Conservation (phyloP, 2,329 filamentous ascomycete species). For the Kalaharituber pfeilii region DNA sequence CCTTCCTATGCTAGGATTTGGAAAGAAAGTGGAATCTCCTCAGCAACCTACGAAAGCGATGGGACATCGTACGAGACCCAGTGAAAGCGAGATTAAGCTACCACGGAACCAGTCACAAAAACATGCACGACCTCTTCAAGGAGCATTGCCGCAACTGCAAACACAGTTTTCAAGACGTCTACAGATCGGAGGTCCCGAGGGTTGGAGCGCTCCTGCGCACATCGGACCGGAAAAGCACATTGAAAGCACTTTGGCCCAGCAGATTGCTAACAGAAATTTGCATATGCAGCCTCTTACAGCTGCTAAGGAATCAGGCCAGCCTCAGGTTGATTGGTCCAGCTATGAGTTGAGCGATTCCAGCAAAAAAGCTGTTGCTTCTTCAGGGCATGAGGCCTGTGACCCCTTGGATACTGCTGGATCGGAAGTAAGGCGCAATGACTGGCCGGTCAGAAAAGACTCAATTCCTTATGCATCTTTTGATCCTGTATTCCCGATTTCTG, state of each 20-base stretch:
- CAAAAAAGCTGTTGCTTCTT: not conserved
- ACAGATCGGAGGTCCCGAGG: not conserved
- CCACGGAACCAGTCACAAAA: not conserved
- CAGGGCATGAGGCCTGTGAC: not conserved
- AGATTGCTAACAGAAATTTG: not conserved
- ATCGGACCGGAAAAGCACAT: not conserved
- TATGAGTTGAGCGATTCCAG: not conserved
- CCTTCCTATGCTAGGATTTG: not conserved
- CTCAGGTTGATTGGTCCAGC: not conserved
- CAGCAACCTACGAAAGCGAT: not conserved
- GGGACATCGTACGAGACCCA: not conserved
- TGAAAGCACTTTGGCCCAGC: not conserved
- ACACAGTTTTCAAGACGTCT: constrained; percentile 2
- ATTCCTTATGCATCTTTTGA: not conserved
- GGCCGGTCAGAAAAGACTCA: constrained; percentile 14
- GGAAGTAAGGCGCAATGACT: constrained; percentile 5
- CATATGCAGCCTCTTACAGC: not conserved
- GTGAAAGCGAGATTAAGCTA: not conserved
- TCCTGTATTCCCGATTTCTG: not conserved
- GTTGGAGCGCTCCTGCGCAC: not conserved
- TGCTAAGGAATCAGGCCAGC: not conserved
- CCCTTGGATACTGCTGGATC: constrained; percentile 5
- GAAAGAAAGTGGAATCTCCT: not conserved
- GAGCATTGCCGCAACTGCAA: not conserved
- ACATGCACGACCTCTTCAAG: not conserved